Evolutionary conservation across 176 grass and related monocot species (phyloP).

Genomic region (Ensete glaucum): DNA sequence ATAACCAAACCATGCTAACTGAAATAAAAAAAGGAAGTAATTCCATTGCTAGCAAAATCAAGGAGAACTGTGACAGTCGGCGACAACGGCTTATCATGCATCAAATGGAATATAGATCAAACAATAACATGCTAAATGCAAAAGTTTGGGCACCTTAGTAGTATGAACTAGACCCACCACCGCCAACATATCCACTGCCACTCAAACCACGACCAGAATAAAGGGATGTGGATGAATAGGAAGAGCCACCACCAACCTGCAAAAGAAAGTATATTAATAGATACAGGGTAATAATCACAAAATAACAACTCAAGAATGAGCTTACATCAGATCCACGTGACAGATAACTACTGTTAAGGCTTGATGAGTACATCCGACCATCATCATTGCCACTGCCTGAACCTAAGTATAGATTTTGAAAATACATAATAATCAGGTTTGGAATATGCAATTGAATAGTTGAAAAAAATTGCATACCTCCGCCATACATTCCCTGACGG

Average conservation of each 20-base stretch:
- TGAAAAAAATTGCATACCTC: conserved; percentile 41
- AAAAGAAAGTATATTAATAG: conserved; percentile 20
- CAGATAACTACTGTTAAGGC: conserved; percentile 36
- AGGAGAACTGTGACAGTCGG: not conserved
- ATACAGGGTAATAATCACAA: not conserved
- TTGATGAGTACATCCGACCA: conserved; percentile 55
- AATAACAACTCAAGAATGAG: conserved; percentile 6
- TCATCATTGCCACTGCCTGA: conserved; percentile 40
- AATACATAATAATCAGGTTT: not conserved
- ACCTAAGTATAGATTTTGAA: conserved; percentile 29
- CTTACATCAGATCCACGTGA: conserved; percentile 85
- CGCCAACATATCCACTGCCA: conserved; percentile 45
- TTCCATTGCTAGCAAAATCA: conserved; percentile 17
- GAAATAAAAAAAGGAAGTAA: conserved; percentile 24
- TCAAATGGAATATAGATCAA: not conserved
- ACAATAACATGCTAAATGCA: not conserved
- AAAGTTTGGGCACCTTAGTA: conserved; percentile 53
- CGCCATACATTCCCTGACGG: conserved; percentile 60
- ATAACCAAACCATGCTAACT: conserved; percentile 5
- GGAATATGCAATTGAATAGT: conserved; percentile 1
- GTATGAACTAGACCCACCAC: conserved; percentile 61
- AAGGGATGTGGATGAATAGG: conserved; percentile 36
- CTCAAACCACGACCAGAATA: conserved; percentile 45
- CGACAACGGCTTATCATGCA: not conserved
- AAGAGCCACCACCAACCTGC: conserved; percentile 63